Evolutionary conservation across 805 yeast genomes (phyloP), one percentile per base, ranked within the genome.

Genomic region (Scheffersomyces stipitis): DNA sequence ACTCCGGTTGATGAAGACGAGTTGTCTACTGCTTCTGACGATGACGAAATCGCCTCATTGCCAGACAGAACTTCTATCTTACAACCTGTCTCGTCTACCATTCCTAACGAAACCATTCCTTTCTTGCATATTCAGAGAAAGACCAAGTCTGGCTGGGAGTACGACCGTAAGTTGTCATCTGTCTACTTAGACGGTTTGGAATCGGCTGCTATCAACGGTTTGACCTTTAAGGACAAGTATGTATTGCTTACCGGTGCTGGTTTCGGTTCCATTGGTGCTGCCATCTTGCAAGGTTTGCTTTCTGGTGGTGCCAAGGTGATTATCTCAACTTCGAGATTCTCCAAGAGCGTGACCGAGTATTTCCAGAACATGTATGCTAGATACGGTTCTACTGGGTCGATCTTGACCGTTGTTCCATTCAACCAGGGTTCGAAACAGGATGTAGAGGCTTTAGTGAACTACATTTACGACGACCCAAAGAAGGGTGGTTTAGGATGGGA

Each of bases 231-330:
- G 62, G 87, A 81, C 62, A 93, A 89, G 67, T 81, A 82, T 50
- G 96, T 90, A 35, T 78, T 93, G 56, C 75, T 93, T 49, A 93
- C 99, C 33, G 99, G 99, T 75, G 98, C 98, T 34, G 99, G 99
- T 75, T 90, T 87, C 33, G 99, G 98, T 37, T 93, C 99, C 34
- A 93, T 93, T 58, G 99, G 98, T 71, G 96, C 96, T 44, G 96
- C 93, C 67, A 79, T 93, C 51, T 75, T 93, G 60, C 95, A 87
- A 71, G 99, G 99, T 48, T 75, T 93, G 60, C 74, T 93, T 38
- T 81, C 91, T 58, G 99, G 99, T 70, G 99, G 99, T 75, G 98
- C 99, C 32, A 87, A 85, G 65, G 97, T 90, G 52, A 73, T 93
- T 59, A 96, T 91, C 39, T 93, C 99, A 32, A 93, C 99, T 36